Evolutionary conservation across 2,329 filamentous ascomycete species (phyloP), one percentile per base, ranked within the genome.

Genomic region (Clonostachys rosea): DNA sequence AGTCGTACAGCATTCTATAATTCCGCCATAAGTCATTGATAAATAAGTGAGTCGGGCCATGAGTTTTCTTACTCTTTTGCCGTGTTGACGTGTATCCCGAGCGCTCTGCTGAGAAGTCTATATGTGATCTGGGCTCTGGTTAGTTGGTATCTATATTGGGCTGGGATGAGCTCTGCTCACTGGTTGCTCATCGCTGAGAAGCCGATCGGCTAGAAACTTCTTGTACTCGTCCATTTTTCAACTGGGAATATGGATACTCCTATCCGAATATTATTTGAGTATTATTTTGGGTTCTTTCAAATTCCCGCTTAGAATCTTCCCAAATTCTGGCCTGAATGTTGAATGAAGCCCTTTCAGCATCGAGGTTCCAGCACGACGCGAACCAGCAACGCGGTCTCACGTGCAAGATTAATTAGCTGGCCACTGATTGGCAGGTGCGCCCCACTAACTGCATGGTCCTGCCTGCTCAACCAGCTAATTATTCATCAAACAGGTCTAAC

Each of bases 1-100:
- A 96, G 14, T 94, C 88, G 66, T 82, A 95, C 14, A 91, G 81
- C 80, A 94, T 95, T 64, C 86, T 95, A 47, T n/a, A 10, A 6
- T 35, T 11, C 13, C 12, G 5, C 87, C 48, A 76, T 80, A 52
- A 96, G 82, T 10, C 24, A 30, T 30, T 30, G 24, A 30, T 30
- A 43, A n/a, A 24, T 1, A 44, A n/a, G 1, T 5, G 2, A 17
- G 17, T 45, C 11, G 49, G 45, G n/a, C 58, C 36, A 16, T 41
- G 34, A 18, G 20, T 9, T 2, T 35, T 65, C 79, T 54, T 71
- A 95, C 91, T 91, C 84, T 68, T 99, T 99, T 12, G 94, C 94
- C 40, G 79, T 74, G 61, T 95, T 94, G 64, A 88, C 86, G 63
- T 96, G 87, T 41, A 96, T 78, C 59, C 90, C 87, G 46, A 96